These are phyloP conservation scores for Populus hybrid DNA, from an alignment of 441 rosid species.

Conservation along the genomic window DNA sequence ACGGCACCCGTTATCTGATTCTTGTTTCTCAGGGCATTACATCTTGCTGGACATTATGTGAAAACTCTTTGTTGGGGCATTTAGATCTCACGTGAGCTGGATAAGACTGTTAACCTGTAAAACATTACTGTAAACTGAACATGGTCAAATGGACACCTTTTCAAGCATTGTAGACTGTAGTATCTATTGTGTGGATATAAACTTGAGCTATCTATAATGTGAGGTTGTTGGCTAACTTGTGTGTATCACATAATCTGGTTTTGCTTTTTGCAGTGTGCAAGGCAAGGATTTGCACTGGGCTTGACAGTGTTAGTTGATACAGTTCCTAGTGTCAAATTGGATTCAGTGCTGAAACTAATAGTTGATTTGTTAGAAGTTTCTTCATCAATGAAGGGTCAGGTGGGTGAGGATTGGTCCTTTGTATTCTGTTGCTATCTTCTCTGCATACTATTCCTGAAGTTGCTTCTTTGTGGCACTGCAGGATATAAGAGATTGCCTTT, in stretches of 20 bases:
- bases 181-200: background rate
- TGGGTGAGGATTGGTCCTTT: conserved; percentile 29
- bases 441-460: conserved; percentile 3
- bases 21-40: background rate
- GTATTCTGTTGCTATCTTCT: conserved; percentile 15
- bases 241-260: conserved; percentile 4
- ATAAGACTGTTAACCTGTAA: background rate
- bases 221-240: background rate
- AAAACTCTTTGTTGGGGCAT: background rate
- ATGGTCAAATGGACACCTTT: background rate
- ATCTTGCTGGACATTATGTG: background rate
- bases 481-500: conserved; percentile 87
- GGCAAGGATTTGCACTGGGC: conserved; percentile 96
- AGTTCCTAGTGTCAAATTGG: conserved; percentile 59
- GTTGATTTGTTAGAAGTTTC: conserved; percentile 66
- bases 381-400: conserved; percentile 96
- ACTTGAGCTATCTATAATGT: background rate
- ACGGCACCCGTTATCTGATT: background rate
- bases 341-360: conserved; percentile 70
- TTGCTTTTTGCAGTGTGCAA: conserved; percentile 65
- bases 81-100: background rate
- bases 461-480: conserved; percentile 29
- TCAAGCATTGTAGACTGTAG: no score
- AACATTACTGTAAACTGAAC: background rate
- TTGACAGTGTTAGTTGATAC: conserved; percentile 54